Conservation (phyloP, 495 filamentous ascomycete species). For the Recurvomyces mirabilis region DNA sequence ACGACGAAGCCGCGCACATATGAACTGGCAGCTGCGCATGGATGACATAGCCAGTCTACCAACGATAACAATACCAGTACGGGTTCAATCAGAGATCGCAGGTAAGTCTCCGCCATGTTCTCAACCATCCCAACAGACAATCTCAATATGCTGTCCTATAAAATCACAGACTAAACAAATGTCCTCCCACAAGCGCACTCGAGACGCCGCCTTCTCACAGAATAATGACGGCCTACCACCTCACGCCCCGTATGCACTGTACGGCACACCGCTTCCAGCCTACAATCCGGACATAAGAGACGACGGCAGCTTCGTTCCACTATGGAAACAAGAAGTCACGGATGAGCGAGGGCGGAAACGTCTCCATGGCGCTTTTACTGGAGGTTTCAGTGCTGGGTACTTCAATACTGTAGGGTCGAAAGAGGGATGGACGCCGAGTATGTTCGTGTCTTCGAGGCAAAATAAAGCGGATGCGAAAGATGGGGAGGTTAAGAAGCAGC, state of each 20-base stretch:
- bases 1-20: no score
- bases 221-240: slow-evolving; percentile 47
- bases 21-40: no score
- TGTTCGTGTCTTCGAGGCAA: slow-evolving; percentile 80
- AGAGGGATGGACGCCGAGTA: slow-evolving; percentile 89
- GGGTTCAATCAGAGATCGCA: no score
- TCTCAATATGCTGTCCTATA: slow-evolving; percentile 15
- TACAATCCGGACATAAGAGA: slow-evolving; percentile 68
- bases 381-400: slow-evolving; percentile 96
- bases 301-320: slow-evolving; percentile 84
- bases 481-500: slow-evolving; percentile 33
- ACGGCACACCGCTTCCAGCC: slow-evolving; percentile 77
- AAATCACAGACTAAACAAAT: slow-evolving; percentile 26
- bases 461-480: slow-evolving; percentile 56
- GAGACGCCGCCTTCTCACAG: slow-evolving; percentile 59
- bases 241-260: slow-evolving; percentile 69
- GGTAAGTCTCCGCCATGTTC: slow-evolving; percentile 8
- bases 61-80: no score
- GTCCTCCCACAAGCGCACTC: slow-evolving; percentile 61
- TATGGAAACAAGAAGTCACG: slow-evolving; percentile 95
- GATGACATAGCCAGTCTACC: no score
- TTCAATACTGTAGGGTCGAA: slow-evolving; percentile 98
- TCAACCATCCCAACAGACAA: slow-evolving; percentile 5
- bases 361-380: slow-evolving; percentile 92
- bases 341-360: slow-evolving; percentile 88